Evolutionary conservation across 2,329 filamentous ascomycete species (phyloP), one percentile per base, ranked within the genome.

Genomic region (Emericellopsis cladophorae): DNA sequence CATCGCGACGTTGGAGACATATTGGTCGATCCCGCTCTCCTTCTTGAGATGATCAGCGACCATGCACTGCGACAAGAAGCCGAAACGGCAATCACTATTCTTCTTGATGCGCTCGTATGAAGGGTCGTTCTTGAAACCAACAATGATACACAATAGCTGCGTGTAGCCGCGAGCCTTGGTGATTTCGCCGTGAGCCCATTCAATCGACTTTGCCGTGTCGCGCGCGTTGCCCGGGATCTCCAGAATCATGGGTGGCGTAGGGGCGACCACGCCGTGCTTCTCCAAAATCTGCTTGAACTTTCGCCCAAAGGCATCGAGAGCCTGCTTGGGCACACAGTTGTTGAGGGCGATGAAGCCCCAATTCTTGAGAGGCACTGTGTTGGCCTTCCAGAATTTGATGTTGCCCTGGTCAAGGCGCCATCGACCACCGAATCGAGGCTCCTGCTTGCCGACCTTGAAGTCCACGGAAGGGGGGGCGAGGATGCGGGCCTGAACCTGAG

Each of bases 1-100:
- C 86, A 98, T 92, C 47, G 79, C 75, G 0, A 98, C 87, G 46
- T 98, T 98, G 1, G 85, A 92, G 52, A 85, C 82, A 60, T 96
- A 96, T 52, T 98, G 92, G 3, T 69, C 66, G 48, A 88, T 80
- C 3, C 32, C 40, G n/a, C 14, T 31, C 11, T 43, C 29, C 31
- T 40, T 40, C 14, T 8, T 32, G 16, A 44, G 34, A 21, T 44
- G 33, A 3, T 16, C 22, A 8, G 7, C 14, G 9, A 16, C 15
- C 11, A 96, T 55, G 46, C 89, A 82, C 56, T 96, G 92, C 0
- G 87, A 86, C 0, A 87, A 70, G 12, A 89, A 73, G n/a, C 83
- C 88, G 48, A 79, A 89, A 29, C 85, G 80, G 53, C 85, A 90
- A 50, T 98, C 92, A 45, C 78, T 81, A 22, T 76, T 85, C 61